Percentiles rank a stretch among this genome's conserved stretches.
Evolutionary conservation across 75 land plant genomes (phyloP).

Genomic region (Gnetum montanum): DNA sequence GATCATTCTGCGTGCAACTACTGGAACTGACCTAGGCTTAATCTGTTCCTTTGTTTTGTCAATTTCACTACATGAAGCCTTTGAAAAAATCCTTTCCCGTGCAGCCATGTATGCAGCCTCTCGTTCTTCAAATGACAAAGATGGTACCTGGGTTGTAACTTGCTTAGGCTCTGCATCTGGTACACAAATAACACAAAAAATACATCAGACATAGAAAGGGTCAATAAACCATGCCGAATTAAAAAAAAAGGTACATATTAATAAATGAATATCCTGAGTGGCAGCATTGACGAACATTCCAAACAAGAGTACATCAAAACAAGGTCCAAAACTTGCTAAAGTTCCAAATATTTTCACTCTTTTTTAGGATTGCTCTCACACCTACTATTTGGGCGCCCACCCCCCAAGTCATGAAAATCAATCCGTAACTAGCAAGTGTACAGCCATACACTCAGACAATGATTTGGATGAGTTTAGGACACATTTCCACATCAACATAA

Average conservation of each 20-base stretch:
- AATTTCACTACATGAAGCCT: constrained; percentile 12
- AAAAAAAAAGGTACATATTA: not conserved
- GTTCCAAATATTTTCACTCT: too few relatives aligned
- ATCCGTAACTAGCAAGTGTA: too few relatives aligned
- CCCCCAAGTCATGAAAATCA: too few relatives aligned
- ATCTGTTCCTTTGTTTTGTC: constrained; percentile 21
- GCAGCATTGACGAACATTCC: not conserved
- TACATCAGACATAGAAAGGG: too few relatives aligned
- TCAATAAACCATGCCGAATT: not conserved
- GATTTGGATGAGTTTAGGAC: too few relatives aligned
- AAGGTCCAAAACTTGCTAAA: too few relatives aligned
- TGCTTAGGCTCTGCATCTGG: constrained; percentile 10
- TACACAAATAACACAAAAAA: not conserved
- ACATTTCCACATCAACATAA: too few relatives aligned
- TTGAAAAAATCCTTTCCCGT: constrained; percentile 75
- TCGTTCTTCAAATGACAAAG: constrained; percentile 55
- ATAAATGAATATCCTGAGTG: not conserved
- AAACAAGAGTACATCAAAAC: too few relatives aligned
- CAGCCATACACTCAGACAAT: too few relatives aligned
- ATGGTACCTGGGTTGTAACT: constrained; percentile 1
- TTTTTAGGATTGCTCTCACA: too few relatives aligned
- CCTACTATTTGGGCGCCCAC: too few relatives aligned
- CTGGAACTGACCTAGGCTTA: constrained; percentile 54
- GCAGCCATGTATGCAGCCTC: constrained; percentile 86
- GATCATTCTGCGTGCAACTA: constrained; percentile 91